Base-by-base conservation (phyloP, 805 yeast genomes). In the Candida manassasensis region DNA sequence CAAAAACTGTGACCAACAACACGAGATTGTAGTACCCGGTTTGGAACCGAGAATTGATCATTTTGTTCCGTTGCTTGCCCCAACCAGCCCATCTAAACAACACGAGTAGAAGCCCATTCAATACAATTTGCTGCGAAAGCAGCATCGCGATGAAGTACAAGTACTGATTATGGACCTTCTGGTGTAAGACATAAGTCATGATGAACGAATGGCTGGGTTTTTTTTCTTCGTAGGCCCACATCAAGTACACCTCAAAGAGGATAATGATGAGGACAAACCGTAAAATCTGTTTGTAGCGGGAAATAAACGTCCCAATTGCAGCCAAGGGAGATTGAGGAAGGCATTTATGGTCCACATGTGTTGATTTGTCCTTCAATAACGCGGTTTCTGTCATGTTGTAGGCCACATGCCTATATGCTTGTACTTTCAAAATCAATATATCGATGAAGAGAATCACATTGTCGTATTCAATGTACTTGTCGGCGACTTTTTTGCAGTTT, bases 381-480 rank as follows among this genome's bases (percentile, higher is more conserved):
- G 49, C 57, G 3, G 41, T 26, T 24, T 63, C 71, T 22, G 77
- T 61, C 8, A 75, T 61, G 51, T 90, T 93, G 64, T 77, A 90
- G 3, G 89, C 85, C 35, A 90, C 61, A 57, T 93, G 99, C 30
- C 93, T 71, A 45, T 81, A 84, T 0, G 90, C 97, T 47, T 83
- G 94, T 3, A 93, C 88, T 49, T 89, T 86, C 47, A 93, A 61
- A 9, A 93, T 70, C 36, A 93, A 61, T 29, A 90, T 69, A 50
- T 93, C 97, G 15, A 93, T 79, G 53, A 86, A 84, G 14, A 90
- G 63, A 2, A 93, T 64, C 6, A 90, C 94, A 37, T 77, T 74
- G 55, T 93, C 99, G 44, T 78, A 81, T 55, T 93, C 99, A 19
- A 90, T 81, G 60, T 93, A 93, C 53, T 84, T 82, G 58, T 93